Evolutionary conservation across 768 basidiomycete genomes (phyloP).

Genomic region (Lactifluus subvellereus): DNA sequence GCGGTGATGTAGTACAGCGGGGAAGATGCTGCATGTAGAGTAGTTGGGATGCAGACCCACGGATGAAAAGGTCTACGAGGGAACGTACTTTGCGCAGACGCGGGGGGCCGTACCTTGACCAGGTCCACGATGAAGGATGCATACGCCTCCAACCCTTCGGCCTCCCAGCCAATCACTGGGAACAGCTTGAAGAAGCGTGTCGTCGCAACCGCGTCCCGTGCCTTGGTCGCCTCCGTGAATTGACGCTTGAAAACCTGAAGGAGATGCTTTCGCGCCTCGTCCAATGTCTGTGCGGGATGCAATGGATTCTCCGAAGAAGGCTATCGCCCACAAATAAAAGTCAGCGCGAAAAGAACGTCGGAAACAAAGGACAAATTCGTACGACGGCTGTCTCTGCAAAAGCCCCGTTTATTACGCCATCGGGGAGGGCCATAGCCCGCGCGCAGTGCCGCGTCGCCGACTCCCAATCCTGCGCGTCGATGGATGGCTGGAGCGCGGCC

Average conservation of each 20-base stretch:
- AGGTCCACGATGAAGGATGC: slow-evolving; percentile 89
- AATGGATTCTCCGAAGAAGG: slow-evolving; percentile 85
- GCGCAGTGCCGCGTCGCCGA: slow-evolving; percentile 87
- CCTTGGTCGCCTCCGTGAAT: slow-evolving; percentile 76
- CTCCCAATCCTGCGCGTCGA: slow-evolving; percentile 91
- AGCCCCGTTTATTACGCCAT: slow-evolving; percentile 68
- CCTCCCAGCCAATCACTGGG: slow-evolving; percentile 91
- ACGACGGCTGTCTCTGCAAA: slow-evolving; percentile 90
- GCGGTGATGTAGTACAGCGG: slow-evolving; percentile 87
- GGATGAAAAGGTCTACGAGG: not conserved
- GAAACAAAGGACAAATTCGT: slow-evolving; percentile 1
- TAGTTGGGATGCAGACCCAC: slow-evolving; percentile 13
- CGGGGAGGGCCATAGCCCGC: slow-evolving; percentile 80
- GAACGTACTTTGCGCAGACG: slow-evolving; percentile 72
- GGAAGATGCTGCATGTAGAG: slow-evolving; percentile 62
- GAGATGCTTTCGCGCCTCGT: slow-evolving; percentile 66
- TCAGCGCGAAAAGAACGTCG: not conserved
- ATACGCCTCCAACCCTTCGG: slow-evolving; percentile 87
- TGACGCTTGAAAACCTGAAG: slow-evolving; percentile 71
- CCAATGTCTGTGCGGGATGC: slow-evolving; percentile 79
- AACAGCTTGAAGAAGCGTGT: slow-evolving; percentile 97
- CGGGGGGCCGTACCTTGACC: slow-evolving; percentile 70
- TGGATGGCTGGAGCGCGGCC: slow-evolving; percentile 48
- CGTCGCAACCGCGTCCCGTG: slow-evolving; percentile 78
- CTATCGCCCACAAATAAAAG: slow-evolving; percentile 38